phyloP scores from a whole-genome alignment of 805 yeast species.

The Sugiyamaella floridensis region DNA sequence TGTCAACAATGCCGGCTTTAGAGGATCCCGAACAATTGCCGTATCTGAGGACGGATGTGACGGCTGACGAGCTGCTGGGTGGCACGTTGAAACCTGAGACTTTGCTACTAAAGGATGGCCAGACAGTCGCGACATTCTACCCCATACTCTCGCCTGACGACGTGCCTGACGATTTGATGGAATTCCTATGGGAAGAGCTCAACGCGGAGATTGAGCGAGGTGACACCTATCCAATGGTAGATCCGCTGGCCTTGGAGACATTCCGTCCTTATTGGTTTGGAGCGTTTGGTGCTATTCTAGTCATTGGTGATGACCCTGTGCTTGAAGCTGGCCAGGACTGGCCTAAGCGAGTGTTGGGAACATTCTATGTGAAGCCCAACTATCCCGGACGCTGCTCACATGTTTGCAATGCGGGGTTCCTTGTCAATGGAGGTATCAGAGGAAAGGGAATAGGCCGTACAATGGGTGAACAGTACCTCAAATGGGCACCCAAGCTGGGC shows the following conservation, averaged over 20 bases:
- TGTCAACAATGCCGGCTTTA: not conserved
- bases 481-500: slow-evolving; percentile 71
- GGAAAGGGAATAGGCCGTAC: slow-evolving; percentile 64
- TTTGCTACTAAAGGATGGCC: slow-evolving; percentile 54
- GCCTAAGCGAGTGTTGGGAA: slow-evolving; percentile 53
- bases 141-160: slow-evolving; percentile 47
- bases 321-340: slow-evolving; percentile 34
- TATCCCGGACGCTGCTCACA: slow-evolving; percentile 80
- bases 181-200: slow-evolving; percentile 44
- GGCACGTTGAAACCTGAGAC: slow-evolving; percentile 51
- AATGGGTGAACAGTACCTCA: slow-evolving; percentile 58
- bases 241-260: slow-evolving; percentile 38
- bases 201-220: slow-evolving; percentile 70
- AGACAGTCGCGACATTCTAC: slow-evolving; percentile 47
- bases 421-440: slow-evolving; percentile 53
- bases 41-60: not conserved
- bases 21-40: slow-evolving; percentile 3
- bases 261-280: slow-evolving; percentile 62
- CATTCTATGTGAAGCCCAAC: slow-evolving; percentile 79
- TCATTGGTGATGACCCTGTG: slow-evolving; percentile 37
- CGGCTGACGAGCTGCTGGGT: slow-evolving; percentile 2
- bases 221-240: slow-evolving; percentile 56
- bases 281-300: slow-evolving; percentile 56
- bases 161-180: slow-evolving; percentile 46
- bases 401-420: slow-evolving; percentile 80